A percentile compares a stretch with the other conserved stretches of the same genome.
Conservation (phyloP, 495 filamentous ascomycete species). For the Echria macrotheca region DNA sequence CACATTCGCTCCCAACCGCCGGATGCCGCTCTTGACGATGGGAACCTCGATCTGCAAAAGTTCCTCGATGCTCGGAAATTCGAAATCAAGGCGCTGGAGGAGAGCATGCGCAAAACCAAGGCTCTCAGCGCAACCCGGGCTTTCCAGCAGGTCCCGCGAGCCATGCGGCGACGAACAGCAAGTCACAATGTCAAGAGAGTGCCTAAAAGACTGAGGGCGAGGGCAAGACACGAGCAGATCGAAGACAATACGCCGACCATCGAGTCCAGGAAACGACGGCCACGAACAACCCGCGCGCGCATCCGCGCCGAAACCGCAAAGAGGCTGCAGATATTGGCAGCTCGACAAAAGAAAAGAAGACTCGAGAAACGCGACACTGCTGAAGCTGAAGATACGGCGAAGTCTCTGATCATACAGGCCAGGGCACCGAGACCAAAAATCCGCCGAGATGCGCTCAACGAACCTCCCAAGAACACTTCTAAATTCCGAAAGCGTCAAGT, state of each 20-base stretch:
- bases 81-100: constrained; percentile 79
- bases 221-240: constrained; percentile 75
- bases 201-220: constrained; percentile 66
- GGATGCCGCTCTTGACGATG: constrained; percentile 67
- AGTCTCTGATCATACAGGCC: constrained; percentile 30
- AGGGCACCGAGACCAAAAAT: constrained; percentile 55
- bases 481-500: constrained; percentile 82
- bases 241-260: constrained; percentile 91
- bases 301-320: constrained; percentile 80
- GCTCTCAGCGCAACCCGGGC: constrained; percentile 62
- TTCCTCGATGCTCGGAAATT: constrained; percentile 79
- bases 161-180: constrained; percentile 78
- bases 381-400: not conserved
- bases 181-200: constrained; percentile 93
- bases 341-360: constrained; percentile 51
- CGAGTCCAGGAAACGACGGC: constrained; percentile 63
- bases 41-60: constrained; percentile 71
- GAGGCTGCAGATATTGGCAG: constrained; percentile 59
- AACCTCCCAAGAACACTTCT: constrained; percentile 57
- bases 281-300: constrained; percentile 59
- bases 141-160: constrained; percentile 83
- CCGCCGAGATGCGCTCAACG: constrained; percentile 62
- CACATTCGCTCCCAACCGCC: constrained; percentile 66
- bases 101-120: constrained; percentile 69
- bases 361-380: constrained; percentile 30